These are phyloP conservation scores for Teratosphaeria gauchensis DNA, from an alignment of 2,329 filamentous ascomycete genomes.

Conservation along the genomic window DNA sequence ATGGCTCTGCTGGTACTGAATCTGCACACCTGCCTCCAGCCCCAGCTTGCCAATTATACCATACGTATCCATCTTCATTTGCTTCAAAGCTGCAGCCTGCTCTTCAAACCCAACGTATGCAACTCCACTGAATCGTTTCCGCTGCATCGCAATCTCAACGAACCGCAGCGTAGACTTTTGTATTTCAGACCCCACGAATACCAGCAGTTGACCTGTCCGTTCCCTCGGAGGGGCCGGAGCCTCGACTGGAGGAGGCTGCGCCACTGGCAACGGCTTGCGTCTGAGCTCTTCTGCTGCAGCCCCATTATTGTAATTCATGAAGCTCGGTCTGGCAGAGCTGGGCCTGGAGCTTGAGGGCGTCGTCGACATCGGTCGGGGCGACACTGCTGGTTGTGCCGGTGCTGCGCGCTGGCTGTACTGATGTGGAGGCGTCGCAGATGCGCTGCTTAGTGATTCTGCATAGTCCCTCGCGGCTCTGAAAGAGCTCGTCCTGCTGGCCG, in stretches of 20 bases:
- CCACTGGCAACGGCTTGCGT: not conserved
- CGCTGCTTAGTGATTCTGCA: not conserved
- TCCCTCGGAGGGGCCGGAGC: not conserved
- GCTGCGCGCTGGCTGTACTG: not conserved
- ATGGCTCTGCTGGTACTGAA: slow-evolving; percentile 11
- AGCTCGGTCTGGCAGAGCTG: slow-evolving; percentile 3
- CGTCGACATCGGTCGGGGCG: not conserved
- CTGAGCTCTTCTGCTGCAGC: not conserved
- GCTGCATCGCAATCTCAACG: slow-evolving; percentile 2
- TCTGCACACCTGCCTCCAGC: slow-evolving; percentile 15
- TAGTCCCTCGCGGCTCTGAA: slow-evolving; percentile 1
- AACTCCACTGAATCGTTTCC: slow-evolving; percentile 1
- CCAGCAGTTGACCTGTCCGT: slow-evolving; percentile 1
- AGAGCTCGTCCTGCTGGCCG: not conserved
- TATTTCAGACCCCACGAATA: slow-evolving; percentile 1
- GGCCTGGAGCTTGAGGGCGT: not conserved
- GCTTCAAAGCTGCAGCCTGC: slow-evolving; percentile 10
- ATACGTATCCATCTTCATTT: slow-evolving; percentile 16
- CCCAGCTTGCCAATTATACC: slow-evolving; percentile 11
- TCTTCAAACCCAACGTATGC: slow-evolving; percentile 3
- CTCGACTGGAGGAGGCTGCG: not conserved
- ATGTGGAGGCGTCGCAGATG: not conserved
- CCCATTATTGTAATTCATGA: slow-evolving; percentile 7
- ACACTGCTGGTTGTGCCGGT: not conserved
- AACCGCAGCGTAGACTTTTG: slow-evolving; percentile 1